Percentiles rank a stretch among this genome's conserved stretches.
phyloP scores from a whole-genome alignment of 2,329 filamentous ascomycete species.

The Scorias spongiosa region DNA sequence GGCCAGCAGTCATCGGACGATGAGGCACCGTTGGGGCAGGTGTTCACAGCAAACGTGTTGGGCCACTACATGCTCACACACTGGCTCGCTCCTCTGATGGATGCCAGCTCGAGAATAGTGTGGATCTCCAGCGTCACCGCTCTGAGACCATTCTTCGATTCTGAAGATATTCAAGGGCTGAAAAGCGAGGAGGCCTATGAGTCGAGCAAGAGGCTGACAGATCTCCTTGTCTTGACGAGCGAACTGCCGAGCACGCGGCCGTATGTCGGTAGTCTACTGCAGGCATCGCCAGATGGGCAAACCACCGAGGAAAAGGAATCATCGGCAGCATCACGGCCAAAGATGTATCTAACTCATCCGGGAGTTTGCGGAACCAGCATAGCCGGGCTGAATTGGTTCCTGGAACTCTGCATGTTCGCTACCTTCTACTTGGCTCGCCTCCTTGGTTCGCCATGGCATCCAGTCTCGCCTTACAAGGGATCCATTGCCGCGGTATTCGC shows the following conservation, averaged over 20 bases:
- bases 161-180: slow-evolving; percentile 64
- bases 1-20: slow-evolving; percentile 8
- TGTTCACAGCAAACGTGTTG: slow-evolving; percentile 88
- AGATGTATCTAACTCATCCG: slow-evolving; percentile 68
- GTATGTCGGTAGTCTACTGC: slow-evolving; percentile 43
- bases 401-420: slow-evolving; percentile 53
- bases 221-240: slow-evolving; percentile 63
- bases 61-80: slow-evolving; percentile 86
- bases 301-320: slow-evolving; percentile 8
- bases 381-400: slow-evolving; percentile 54
- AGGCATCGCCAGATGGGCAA: slow-evolving; percentile 15
- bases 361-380: slow-evolving; percentile 75
- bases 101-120: slow-evolving; percentile 48
- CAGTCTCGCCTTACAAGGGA: slow-evolving; percentile 58
- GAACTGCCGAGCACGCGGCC: slow-evolving; percentile 48
- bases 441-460: slow-evolving; percentile 81
- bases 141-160: slow-evolving; percentile 38
- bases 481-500: slow-evolving; percentile 67
- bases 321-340: slow-evolving; percentile 28
- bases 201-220: slow-evolving; percentile 72
- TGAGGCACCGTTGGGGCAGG: slow-evolving; percentile 54
- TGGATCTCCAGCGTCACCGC: slow-evolving; percentile 81
- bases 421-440: slow-evolving; percentile 58
- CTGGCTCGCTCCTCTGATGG: slow-evolving; percentile 59
- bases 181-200: slow-evolving; percentile 56